Evolutionary conservation across 768 basidiomycete species (phyloP), one percentile per base, ranked within the genome.

Genomic region (Cystoderma amianthinum): DNA sequence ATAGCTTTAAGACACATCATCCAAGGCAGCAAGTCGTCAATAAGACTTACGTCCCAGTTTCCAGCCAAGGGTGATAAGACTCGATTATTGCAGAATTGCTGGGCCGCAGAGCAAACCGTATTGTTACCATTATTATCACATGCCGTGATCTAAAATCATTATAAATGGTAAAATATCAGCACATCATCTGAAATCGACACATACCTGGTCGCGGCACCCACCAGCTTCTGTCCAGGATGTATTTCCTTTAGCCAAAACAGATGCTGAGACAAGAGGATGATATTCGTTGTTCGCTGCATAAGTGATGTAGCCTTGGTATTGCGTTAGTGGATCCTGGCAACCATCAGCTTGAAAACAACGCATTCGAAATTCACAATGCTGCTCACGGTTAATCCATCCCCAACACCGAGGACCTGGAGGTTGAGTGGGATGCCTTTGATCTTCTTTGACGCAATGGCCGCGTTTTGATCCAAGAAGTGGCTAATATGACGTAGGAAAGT

Each of bases 321-420:
- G 80, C 1, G 50, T 50, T 18, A 79, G 53, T 3, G 65, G 65
- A 47, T 70, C 64, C 65, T 67, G 40, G 16, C 20, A 32, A 35
- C 12, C 4, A 23, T 5, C 39, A 13, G 5, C 22, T 23, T 41
- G 10, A 44, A 13, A 20, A 25, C 18, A 30, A 3, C 11, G n/a
- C 4, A 10, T 23, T 25, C n/a, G 12, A 25, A 17, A 21, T 20
- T 7, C 23, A 21, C 9, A 15, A n/a, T 16, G 36, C 2, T 13
- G 46, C 67, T 11, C 55, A 80, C 78, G 3, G 78, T 80, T 17
- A 81, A 56, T 9, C 79, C 79, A 50, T 83, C 68, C 13, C 81
- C 80, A 16, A 83, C 63, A 13, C 76, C 81, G n/a, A 81, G 67
- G 18, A 69, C 63, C 53, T 78, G 71, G n/a, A 83, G 67, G 47